Evolutionary conservation across 2,329 filamentous ascomycete species (phyloP), one percentile per base, ranked within the genome.

Genomic region (Colletotrichum spinosum): DNA sequence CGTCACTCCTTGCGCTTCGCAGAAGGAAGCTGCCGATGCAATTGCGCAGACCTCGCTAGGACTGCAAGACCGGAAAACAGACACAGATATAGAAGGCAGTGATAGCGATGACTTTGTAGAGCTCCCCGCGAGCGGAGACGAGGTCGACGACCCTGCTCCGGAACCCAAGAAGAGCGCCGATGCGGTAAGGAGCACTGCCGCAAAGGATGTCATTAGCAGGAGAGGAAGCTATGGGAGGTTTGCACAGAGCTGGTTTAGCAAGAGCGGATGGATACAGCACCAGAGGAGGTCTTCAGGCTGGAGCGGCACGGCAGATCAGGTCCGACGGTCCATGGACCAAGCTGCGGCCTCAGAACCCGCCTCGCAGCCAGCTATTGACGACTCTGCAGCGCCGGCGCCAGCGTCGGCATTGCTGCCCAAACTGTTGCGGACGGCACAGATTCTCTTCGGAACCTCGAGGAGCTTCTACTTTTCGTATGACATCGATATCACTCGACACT

Each of bases 401-500:
- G n/a, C 78, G 13, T 77, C 80, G 7, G 71, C 85, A 5, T 78
- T 98, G 38, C 81, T 97, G 10, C 95, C 95, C 1, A 97, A 97
- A 73, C 83, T 98, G 44, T 78, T 99, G 46, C 87, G 91, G 45
- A 97, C 92, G 38, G 90, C 93, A 2, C 92, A 92, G 73, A 87
- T 98, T 60, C 87, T 97, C 66, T 95, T 97, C 73, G 90, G 92
- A 1, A 86, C 89, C 4, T 94, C 91, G 0, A 86, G 86, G 68
- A 97, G 93, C 75, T 98, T 97, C 77, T 98, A 91, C 81, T 99
- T 95, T 76, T 94, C 94, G 0, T 97, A 99, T 76, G 96, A 99
- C 69, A 86, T 95, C 74, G 94, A 99, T 75, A 87, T 99, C 55
- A 98, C 96, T 1, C 87, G 90, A 60, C 89, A 86, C 68, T 72